Evolutionary conservation across 1,284 basidiomycete genomes (phyloP), one percentile per base, ranked within the genome.

Genomic region (Porogramme epimiltina): DNA sequence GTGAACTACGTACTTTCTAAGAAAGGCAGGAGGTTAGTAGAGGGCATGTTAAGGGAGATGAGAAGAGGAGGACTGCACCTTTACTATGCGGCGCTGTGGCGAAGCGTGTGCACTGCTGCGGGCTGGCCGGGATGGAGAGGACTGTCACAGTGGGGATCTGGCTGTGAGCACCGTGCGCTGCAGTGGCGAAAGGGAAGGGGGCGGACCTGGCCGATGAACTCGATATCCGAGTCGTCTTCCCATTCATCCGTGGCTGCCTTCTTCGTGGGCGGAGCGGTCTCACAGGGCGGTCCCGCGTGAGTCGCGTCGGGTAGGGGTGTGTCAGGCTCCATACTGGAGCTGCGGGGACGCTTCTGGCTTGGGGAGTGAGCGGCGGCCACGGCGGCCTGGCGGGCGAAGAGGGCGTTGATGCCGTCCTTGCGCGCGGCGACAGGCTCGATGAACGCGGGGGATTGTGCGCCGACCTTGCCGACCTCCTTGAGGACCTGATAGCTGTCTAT

Each of bases 391-490:
- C 85, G 90, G 5, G 81, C 78, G 64, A 95, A 97, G 83, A 96
- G 89, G 6, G 89, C 89, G 65, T 88, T 79, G 55, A 98, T 93
- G 3, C 93, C 93, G 62, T 96, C 95, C 63, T 89, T 91, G 31
- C 95, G 79, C 49, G 82, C 74, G 4, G 83, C 73, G 18, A 97
- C 72, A 0, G 95, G 94, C 59, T 91, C 78, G 43, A 98, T 86
- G 67, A 93, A 96, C 1, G 84, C 82, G 1, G 87, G 72, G 5
- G 91, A 91, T 62, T 96, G 90, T 3, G 77, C 85, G 5, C 93
- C 92, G 3, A 97, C 89, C 71, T 91, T 96, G 0, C 95, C 95
- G 0, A 98, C 87, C 73, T 97, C 94, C 54, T 82, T 84, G 0
- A 93, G 91, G 1, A 98, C 95, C 49, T 85, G 83, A 66, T 96